phyloP scores from a whole-genome alignment of 2,329 filamentous ascomycete species.

The Daldinia sp. region DNA sequence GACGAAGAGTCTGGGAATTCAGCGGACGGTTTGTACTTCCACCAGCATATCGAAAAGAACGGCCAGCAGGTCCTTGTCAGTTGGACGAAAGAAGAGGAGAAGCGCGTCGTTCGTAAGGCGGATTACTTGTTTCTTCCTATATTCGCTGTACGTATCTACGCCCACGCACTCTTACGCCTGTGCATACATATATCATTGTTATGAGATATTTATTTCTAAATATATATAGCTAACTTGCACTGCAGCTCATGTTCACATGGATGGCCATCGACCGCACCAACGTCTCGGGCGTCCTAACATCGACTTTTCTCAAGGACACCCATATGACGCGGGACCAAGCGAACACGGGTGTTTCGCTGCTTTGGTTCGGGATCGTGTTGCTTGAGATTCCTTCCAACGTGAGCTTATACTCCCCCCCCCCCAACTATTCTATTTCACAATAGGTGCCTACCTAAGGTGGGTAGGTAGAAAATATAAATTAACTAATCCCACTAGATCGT shows the following conservation, averaged over 20 bases:
- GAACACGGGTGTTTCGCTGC: slow-evolving; percentile 41
- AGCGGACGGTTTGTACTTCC: slow-evolving; percentile 14
- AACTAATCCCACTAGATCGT: slow-evolving; percentile 30
- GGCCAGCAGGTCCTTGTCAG: slow-evolving; percentile 37
- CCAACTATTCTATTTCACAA: too few relatives aligned
- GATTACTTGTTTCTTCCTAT: slow-evolving; percentile 43
- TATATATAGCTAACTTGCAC: not conserved
- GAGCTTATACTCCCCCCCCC: not conserved
- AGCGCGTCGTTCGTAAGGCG: slow-evolving; percentile 40
- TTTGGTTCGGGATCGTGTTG: slow-evolving; percentile 43
- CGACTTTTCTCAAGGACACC: slow-evolving; percentile 38
- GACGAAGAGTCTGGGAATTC: slow-evolving; percentile 20
- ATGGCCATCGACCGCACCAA: slow-evolving; percentile 46
- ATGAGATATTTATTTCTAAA: not conserved
- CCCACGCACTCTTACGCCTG: not conserved
- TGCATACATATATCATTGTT: not conserved
- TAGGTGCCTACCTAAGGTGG: too few relatives aligned
- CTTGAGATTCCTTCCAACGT: slow-evolving; percentile 44
- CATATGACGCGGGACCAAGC: slow-evolving; percentile 43
- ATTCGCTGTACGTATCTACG: slow-evolving; percentile 35
- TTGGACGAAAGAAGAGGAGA: slow-evolving; percentile 43
- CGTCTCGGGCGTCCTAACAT: slow-evolving; percentile 44
- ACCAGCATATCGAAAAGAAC: slow-evolving; percentile 38
- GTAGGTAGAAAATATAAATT: not conserved
- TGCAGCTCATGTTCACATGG: slow-evolving; percentile 44